These are phyloP conservation scores for Saccharum officinarum DNA, from an alignment of 176 grass and related monocot species.

Conservation along the genomic window DNA sequence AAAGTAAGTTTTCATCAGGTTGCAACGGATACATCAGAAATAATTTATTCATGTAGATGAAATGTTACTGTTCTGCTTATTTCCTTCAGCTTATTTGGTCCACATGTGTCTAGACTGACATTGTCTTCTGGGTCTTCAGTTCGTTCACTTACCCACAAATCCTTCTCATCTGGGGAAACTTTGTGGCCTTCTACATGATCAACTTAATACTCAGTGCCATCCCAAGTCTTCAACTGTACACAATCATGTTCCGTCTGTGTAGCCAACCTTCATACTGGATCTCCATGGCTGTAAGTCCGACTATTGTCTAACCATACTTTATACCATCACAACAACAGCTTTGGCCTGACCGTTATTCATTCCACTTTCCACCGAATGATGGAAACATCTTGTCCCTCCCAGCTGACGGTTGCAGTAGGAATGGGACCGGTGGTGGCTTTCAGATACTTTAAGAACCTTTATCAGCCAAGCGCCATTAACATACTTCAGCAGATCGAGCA, in stretches of 20 bases:
- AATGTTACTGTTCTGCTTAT: neutral
- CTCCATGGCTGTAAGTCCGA: conserved; percentile 74
- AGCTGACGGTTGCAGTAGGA: conserved; percentile 66
- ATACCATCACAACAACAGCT: neutral
- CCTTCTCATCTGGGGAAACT: conserved; percentile 85
- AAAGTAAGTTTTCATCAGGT: conserved; percentile 50
- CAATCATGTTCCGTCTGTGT: conserved; percentile 77
- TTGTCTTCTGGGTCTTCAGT: conserved; percentile 47
- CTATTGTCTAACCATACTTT: neutral
- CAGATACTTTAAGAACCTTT: conserved; percentile 56
- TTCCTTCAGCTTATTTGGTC: neutral
- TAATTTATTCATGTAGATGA: neutral
- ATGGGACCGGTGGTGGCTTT: conserved; percentile 70
- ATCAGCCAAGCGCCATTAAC: conserved; percentile 58
- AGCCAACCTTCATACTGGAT: conserved; percentile 80
- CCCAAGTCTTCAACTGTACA: conserved; percentile 65
- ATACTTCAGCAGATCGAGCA: conserved; percentile 78
- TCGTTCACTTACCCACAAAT: conserved; percentile 72
- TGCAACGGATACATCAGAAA: neutral
- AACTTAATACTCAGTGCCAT: conserved; percentile 65
- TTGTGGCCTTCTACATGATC: conserved; percentile 81
- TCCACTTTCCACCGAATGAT: neutral
- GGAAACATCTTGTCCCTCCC: conserved; percentile 18
- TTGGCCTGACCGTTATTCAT: neutral
- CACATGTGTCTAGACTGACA: neutral